A percentile compares a stretch with the other conserved stretches of the same genome.
Conservation (phyloP, 2,329 filamentous ascomycete species). For the Dryadomyces quercus-mongolicae region DNA sequence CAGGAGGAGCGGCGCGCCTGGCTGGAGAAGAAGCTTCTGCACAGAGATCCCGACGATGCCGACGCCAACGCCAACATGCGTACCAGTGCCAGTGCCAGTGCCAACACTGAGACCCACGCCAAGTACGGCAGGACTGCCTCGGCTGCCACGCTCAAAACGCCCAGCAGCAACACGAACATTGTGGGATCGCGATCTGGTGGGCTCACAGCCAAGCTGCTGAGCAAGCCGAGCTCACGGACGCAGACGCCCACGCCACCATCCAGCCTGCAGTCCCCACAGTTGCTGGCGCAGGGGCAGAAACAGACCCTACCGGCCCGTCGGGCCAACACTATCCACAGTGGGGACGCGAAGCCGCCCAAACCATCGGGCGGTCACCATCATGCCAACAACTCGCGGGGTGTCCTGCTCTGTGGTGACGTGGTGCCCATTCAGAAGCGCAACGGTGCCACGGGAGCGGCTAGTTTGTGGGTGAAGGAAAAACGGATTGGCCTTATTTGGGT, state of each 20-base stretch:
- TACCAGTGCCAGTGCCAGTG: not conserved
- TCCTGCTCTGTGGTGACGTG: slow-evolving; percentile 92
- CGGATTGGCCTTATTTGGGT: slow-evolving; percentile 92
- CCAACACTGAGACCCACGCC: slow-evolving; percentile 40
- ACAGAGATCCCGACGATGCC: slow-evolving; percentile 41
- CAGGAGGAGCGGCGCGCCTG: slow-evolving; percentile 79
- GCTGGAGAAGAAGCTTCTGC: slow-evolving; percentile 74
- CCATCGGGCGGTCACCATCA: slow-evolving; percentile 49
- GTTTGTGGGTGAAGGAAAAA: slow-evolving; percentile 98
- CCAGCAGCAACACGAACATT: slow-evolving; percentile 27
- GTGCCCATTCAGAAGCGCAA: slow-evolving; percentile 96
- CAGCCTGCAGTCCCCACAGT: slow-evolving; percentile 14
- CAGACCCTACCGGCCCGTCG: slow-evolving; percentile 33
- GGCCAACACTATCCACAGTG: slow-evolving; percentile 52
- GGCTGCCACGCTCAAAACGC: slow-evolving; percentile 24
- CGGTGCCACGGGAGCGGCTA: slow-evolving; percentile 80
- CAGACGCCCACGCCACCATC: slow-evolving; percentile 23
- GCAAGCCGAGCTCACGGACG: slow-evolving; percentile 57
- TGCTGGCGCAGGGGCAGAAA: not conserved
- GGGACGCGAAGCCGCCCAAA: slow-evolving; percentile 41
- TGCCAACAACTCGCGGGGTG: slow-evolving; percentile 60
- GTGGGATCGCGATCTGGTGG: slow-evolving; percentile 60
- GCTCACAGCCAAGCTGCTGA: slow-evolving; percentile 78
- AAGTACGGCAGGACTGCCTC: slow-evolving; percentile 3
- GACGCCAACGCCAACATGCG: slow-evolving; percentile 14